These are phyloP conservation scores for Cercospora nicotianae DNA, from an alignment of 2,329 filamentous ascomycete genomes.

Conservation along the genomic window DNA sequence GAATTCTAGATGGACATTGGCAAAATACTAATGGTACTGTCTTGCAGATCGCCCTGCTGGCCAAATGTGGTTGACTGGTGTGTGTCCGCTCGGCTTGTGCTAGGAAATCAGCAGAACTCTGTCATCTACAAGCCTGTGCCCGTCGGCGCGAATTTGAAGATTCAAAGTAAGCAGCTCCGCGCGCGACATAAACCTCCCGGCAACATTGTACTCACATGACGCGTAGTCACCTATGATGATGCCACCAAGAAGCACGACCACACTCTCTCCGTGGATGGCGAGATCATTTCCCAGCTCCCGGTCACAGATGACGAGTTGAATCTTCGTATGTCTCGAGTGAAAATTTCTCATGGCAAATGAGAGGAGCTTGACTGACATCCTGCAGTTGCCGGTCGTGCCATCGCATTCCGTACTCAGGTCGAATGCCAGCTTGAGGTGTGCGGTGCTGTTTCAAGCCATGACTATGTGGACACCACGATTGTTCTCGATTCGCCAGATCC, in stretches of 20 bases:
- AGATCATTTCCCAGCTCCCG: not conserved
- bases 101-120: not conserved
- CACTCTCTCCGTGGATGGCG: not conserved
- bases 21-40: too few species aligned
- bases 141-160: not conserved
- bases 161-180: not conserved
- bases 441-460: not conserved
- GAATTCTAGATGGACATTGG: too few species aligned
- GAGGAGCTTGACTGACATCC: not conserved
- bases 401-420: not conserved
- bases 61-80: slow-evolving; percentile 1
- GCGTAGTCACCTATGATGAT: not conserved
- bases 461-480: not conserved
- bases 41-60: not conserved
- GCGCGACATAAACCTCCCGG: too few species aligned
- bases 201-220: not conserved
- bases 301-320: not conserved
- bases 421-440: slow-evolving; percentile 6
- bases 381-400: not conserved
- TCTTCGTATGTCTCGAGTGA: not conserved
- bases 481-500: not conserved
- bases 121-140: not conserved
- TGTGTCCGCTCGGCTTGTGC: not conserved
- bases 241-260: not conserved
- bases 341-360: too few species aligned